Evolutionary conservation across 164 flowering plant species (phyloP), one percentile per base, ranked within the genome.

Genomic region (Hamamelis virginiana): DNA sequence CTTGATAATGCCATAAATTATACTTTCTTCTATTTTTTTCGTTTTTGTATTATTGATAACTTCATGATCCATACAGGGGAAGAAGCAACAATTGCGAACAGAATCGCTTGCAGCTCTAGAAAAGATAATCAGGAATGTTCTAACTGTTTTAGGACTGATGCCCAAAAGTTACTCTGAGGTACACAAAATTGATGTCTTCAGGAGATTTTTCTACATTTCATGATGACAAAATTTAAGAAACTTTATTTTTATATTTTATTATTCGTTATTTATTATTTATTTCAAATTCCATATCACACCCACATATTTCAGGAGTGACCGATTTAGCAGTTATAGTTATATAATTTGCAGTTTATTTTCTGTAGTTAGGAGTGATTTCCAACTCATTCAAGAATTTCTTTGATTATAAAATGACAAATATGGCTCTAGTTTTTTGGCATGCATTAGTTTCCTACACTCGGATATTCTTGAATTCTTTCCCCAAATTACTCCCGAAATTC

Each of bases 91-190:
- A 50, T 55, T 68, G 62, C 82, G 97, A 48, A 68, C 85, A 47
- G 91, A 89, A 72, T 89, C 97, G 61, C 86, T 95, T 72, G 78
- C 78, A 46, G 96, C 96, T 62, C 74, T 95, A 13, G 89, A 81
- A 66, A 86, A 83, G 78, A 72, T 78, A 64, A 83, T 89, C 27
- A 79, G 85, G 66, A 65, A 80, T 61, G 84, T 81, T 76, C 77
- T 92, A n/a, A 25, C 74, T 21, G 68, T 87, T 74, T 75, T 92
- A 56, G 99, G 99, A 43, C 74, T 95, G 67, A 79, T 88, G 91
- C 91, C 97, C n/a, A 51, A 84, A 11, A 83, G 87, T 74, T 95
- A 91, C 75, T 75, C 82, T 1, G 89, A 95, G 96, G 97, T 92
- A 81, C 55, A 60, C n/a, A 63, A 23, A 12, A 57, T 46, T 46